These are phyloP conservation scores for Micractinium sp. DNA, from an alignment of 139 green algal genomes.

Conservation along the genomic window DNA sequence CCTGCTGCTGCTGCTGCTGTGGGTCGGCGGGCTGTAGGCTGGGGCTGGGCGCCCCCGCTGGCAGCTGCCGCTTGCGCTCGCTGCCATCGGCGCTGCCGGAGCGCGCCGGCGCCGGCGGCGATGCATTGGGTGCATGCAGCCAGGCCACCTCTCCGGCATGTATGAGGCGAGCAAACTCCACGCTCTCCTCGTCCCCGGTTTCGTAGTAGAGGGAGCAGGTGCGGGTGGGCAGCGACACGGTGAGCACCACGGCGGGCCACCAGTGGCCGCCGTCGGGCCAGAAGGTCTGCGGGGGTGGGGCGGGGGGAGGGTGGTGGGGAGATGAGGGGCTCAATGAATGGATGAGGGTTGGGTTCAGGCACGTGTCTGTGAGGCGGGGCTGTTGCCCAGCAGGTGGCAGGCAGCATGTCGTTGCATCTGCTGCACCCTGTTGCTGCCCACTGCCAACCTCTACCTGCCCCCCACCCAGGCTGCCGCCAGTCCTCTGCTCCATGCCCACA, in stretches of 20 bases:
- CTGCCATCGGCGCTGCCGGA: too few relatives aligned
- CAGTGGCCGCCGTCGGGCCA: constrained; percentile 48
- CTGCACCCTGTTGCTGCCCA: too few relatives aligned
- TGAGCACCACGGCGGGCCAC: constrained; percentile 44
- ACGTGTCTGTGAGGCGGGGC: too few relatives aligned
- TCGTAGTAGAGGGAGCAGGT: constrained; percentile 44
- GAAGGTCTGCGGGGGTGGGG: background rate
- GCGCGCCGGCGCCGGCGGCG: background rate
- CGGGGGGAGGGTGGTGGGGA: background rate
- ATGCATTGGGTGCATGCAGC: constrained; percentile 12
- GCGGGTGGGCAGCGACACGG: background rate
- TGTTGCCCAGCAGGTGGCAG: too few relatives aligned
- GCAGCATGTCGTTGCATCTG: too few relatives aligned
- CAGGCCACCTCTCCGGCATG: constrained; percentile 49
- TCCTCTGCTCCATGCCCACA: too few relatives aligned
- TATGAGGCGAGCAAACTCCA: constrained; percentile 40
- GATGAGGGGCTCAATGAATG: too few relatives aligned
- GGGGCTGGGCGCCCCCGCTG: background rate
- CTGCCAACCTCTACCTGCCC: too few relatives aligned
- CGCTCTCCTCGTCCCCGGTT: constrained; percentile 44
- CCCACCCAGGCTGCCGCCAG: too few relatives aligned
- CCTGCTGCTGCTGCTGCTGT: background rate
- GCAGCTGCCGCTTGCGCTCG: background rate
- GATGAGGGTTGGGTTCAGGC: too few relatives aligned
- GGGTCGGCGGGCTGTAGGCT: background rate